Percentiles rank a stretch among this genome's conserved stretches.
Conservation (phyloP, 768 basidiomycete genomes). For the Pleurotus djamor region DNA sequence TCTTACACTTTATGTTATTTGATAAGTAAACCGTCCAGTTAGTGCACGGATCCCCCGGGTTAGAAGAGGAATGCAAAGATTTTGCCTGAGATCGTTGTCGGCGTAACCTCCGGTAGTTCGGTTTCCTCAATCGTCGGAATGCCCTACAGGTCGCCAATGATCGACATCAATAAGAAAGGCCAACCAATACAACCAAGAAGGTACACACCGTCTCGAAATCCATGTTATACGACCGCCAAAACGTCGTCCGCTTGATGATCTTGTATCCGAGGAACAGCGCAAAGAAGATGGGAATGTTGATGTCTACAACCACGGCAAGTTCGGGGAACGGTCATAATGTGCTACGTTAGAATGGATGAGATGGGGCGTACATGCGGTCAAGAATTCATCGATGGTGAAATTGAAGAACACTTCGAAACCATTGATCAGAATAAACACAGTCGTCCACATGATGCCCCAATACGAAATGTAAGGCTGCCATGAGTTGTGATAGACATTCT, state of each 20-base stretch:
- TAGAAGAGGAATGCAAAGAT: conserved; percentile 54
- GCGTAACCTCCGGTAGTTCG: conserved; percentile 48
- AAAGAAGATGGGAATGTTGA: conserved; percentile 47
- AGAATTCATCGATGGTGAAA: conserved; percentile 44
- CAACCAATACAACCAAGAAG: not conserved
- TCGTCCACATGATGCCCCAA: conserved; percentile 56
- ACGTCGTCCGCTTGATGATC: conserved; percentile 31
- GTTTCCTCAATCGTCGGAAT: conserved; percentile 73
- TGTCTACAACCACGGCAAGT: conserved; percentile 25
- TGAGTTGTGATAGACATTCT: conserved; percentile 50
- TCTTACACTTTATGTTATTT: not conserved
- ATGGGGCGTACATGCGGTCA: conserved; percentile 35
- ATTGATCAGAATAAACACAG: conserved; percentile 39
- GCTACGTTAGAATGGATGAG: not conserved
- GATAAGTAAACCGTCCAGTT: not conserved
- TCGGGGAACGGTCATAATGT: not conserved
- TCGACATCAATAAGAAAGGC: not conserved
- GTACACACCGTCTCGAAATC: conserved; percentile 64
- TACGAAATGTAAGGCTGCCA: conserved; percentile 50
- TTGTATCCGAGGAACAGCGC: conserved; percentile 45
- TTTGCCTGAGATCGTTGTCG: conserved; percentile 47
- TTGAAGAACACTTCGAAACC: conserved; percentile 48
- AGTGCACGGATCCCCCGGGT: not conserved
- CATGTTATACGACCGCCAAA: conserved; percentile 63
- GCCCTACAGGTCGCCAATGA: conserved; percentile 32